Evolutionary conservation across 192 early-diverging fungal species (phyloP), one percentile per base, ranked within the genome.

Genomic region (Podila epigama): DNA sequence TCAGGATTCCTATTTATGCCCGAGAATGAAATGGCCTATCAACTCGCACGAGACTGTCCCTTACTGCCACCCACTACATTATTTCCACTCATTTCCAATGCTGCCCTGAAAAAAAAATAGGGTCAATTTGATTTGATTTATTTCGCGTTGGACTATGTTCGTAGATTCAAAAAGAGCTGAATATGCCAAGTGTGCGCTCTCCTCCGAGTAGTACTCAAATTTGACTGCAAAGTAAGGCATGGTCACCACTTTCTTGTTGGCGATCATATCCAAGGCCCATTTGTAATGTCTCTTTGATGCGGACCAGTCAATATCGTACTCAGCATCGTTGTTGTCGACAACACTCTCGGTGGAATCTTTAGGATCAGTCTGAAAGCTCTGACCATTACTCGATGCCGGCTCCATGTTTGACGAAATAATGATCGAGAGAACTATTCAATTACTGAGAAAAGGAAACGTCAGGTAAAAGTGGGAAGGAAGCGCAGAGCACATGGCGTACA

Each of bases 181-280:
- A 36, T 48, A 66, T 10, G 64, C 64, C 12, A 55, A 57, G 58
- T 66, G 64, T 35, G 54, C 64, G 20, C 55, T 31, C 31, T 35
- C 28, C n/a, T 66, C 39, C 39, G 32, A 35, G 31, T 42, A 20
- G 39, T 56, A 66, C 5, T 11, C 64, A 57, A 66, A 57, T 56
- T 54, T 42, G 18, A 0, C 33, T 29, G 54, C 64, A 35, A 66
- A 58, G n/a, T 9, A 35, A 8, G 55, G 64, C 54, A 56, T 66
- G 40, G 53, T 66, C 31, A 66, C 29, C 37, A 42, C 4, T 58
- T 48, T 29, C 40, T 57, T 48, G 9, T 66, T 66, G 54, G 53
- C 64, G 36, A 57, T 42, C 54, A n/a, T 9, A 44, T 57, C 64
- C 64, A 66, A 58, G 58, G 42, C 41, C 55, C 64, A 50, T 48